phyloP scores from a whole-genome alignment of 306 rosid genomes.

The Carpinus viminea region DNA sequence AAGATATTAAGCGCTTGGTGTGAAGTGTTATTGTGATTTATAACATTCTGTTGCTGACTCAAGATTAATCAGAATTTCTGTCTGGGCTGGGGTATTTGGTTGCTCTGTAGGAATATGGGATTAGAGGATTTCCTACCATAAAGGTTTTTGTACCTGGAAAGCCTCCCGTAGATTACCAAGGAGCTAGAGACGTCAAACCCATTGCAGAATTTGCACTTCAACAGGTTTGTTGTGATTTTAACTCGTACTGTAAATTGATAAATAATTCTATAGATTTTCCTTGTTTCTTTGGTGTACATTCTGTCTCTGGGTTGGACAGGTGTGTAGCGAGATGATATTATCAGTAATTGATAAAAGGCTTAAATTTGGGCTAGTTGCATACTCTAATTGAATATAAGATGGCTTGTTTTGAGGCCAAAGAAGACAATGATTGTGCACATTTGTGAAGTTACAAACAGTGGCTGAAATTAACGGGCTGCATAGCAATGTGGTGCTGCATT shows the following conservation, averaged over 20 bases:
- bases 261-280: neutral
- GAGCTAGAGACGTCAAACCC: constrained; percentile 93
- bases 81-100: constrained; percentile 19
- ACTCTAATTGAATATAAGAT: neutral
- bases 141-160: constrained; percentile 90
- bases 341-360: constrained; percentile 6
- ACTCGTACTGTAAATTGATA: neutral
- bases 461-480: neutral
- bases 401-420: constrained; percentile 17
- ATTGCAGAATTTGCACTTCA: constrained; percentile 83
- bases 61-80: neutral
- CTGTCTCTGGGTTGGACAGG: neutral
- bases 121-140: constrained; percentile 89
- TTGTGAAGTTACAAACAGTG: neutral
- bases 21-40: constrained; percentile 8
- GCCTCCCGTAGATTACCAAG: constrained; percentile 87
- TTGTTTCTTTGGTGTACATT: neutral
- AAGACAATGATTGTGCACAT: neutral
- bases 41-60: neutral
- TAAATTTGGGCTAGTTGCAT: neutral
- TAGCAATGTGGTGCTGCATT: neutral
- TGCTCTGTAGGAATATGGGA: constrained; percentile 77
- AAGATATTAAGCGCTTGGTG: neutral
- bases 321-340: neutral
- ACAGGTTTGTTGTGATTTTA: constrained; percentile 58